Base-by-base conservation (phyloP, 768 basidiomycete genomes). In the Rhodotorula diobovata region DNA sequence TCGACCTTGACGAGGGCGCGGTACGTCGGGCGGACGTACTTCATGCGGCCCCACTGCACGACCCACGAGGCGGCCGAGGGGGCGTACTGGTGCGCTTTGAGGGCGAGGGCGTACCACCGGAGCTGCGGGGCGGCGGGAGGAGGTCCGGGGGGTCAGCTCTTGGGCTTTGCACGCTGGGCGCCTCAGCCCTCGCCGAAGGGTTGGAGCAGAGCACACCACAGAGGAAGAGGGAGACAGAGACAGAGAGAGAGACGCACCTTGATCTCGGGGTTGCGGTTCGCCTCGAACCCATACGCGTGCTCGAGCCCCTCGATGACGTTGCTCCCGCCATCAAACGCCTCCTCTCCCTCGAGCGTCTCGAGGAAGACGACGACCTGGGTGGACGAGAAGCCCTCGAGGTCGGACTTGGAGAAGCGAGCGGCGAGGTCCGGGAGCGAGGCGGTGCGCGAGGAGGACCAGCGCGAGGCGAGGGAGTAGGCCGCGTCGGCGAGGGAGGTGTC, bases 281-380 rank as follows among this genome's bases (percentile, higher is more conserved):
- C 70, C 46, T 78, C 71, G n/a, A 80, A 64, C 4, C 64, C 78
- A 58, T 82, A 82, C 25, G 71, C 59, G 63, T 80, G 39, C n/a
- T 67, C 67, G 41, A 78, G 51, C 25, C 28, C 53, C 43, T 76
- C 65, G 39, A 78, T 50, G 16, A 54, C 62, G 21, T 51, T 23
- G 34, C 46, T 37, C 46, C 23, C 62, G 55, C 45, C 14, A 15
- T 69, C 37, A 48, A 76, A 76, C 25, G 70, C 63, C 1, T 73
- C 61, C 30, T 75, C 63, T 16, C 30, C 25, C 14, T 60, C 76
- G 34, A 77, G 60, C 61, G 68, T 79, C 66, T 83, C 81, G 51
- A 83, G 80, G 79, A 83, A 82, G 63, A 83, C 79, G 61, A 81
- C 78, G 30, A 74, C 77, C 69, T 83, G 82, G n/a, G 76, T 76